A percentile compares a stretch with the other conserved stretches of the same genome.
These are phyloP conservation scores for Arthrobotrys pseudoclavata DNA, from an alignment of 2,329 filamentous ascomycete species.

Conservation along the genomic window DNA sequence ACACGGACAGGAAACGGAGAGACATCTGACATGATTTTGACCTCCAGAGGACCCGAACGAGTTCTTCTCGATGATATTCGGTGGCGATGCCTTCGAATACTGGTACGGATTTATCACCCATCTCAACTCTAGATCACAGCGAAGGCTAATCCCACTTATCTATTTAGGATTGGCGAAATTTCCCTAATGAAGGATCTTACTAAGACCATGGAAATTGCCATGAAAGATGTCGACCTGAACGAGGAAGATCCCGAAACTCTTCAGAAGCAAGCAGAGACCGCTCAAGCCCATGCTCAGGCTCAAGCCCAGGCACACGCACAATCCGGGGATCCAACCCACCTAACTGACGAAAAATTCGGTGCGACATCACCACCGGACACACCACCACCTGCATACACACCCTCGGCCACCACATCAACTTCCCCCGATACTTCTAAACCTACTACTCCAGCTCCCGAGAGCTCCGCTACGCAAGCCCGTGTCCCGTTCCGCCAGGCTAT, in stretches of 20 bases:
- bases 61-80: conserved; percentile 99
- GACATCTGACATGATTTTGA: conserved; percentile 41
- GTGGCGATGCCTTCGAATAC: conserved; percentile 93
- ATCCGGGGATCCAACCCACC: conserved; percentile 66
- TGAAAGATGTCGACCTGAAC: conserved; percentile 81
- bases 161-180: conserved; percentile 84
- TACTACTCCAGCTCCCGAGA: conserved; percentile 43
- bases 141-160: conserved; percentile 54
- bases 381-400: conserved; percentile 53
- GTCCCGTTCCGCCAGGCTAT: conserved; percentile 87
- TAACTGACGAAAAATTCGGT: conserved; percentile 61
- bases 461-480: conserved; percentile 65
- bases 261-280: conserved; percentile 67
- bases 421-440: conserved; percentile 39
- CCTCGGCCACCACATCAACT: conserved; percentile 68
- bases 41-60: conserved; percentile 84
- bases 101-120: conserved; percentile 67
- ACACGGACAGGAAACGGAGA: not conserved
- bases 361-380: conserved; percentile 62
- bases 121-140: not conserved
- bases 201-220: conserved; percentile 97
- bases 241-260: conserved; percentile 72
- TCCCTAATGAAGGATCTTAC: conserved; percentile 98
- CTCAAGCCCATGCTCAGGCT: conserved; percentile 61
- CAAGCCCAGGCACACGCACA: conserved; percentile 59